Evolutionary conservation across 805 yeast species (phyloP).

Genomic region (Myxozyma kluyveri): DNA sequence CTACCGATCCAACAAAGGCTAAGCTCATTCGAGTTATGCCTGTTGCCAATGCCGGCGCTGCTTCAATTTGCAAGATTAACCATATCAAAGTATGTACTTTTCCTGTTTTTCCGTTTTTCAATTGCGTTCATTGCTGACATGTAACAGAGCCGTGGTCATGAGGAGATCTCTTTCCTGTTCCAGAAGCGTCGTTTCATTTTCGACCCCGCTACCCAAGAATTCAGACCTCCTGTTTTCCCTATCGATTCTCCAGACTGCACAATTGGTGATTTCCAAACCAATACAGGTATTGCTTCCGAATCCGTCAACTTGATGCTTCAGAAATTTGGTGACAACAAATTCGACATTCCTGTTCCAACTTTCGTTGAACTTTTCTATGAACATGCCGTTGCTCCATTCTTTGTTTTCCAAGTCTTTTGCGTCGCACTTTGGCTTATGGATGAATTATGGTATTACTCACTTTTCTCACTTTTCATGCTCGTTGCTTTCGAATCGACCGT

Average conservation of each 20-base stretch:
- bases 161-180: constrained; percentile 71
- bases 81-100: constrained; percentile 17
- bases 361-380: constrained; percentile 88
- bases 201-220: constrained; percentile 51
- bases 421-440: constrained; percentile 95
- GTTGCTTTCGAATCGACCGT: constrained; percentile 91
- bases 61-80: constrained; percentile 57
- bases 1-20: constrained; percentile 58
- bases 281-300: constrained; percentile 50
- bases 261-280: constrained; percentile 48
- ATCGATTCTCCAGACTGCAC: constrained; percentile 41
- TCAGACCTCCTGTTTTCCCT: constrained; percentile 76
- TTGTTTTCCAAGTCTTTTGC: constrained; percentile 93
- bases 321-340: constrained; percentile 77
- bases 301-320: constrained; percentile 43
- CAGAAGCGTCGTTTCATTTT: constrained; percentile 89
- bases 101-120: not conserved
- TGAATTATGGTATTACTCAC: constrained; percentile 93
- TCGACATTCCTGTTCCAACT: constrained; percentile 94
- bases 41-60: constrained; percentile 79
- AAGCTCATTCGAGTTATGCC: constrained; percentile 73
- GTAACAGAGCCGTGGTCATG: constrained; percentile 49
- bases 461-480: constrained; percentile 88
- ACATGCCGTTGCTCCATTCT: constrained; percentile 97
- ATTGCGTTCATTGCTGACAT: not conserved